Base-by-base conservation (phyloP, 495 filamentous ascomycete genomes). In the Haplographium delicatum region DNA sequence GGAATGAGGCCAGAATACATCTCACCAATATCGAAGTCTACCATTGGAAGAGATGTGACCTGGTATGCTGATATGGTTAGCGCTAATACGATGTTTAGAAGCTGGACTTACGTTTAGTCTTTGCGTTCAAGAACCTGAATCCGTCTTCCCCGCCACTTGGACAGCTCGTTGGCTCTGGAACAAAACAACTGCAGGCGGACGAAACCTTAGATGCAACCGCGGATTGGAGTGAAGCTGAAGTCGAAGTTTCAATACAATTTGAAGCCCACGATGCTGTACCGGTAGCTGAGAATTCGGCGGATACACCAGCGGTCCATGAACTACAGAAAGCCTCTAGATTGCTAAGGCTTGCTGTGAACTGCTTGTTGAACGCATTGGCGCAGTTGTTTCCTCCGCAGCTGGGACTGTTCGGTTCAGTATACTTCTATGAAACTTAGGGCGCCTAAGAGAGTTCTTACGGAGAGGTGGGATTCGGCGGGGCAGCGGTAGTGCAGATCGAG, bases 311-410 rank as follows among this genome's bases (percentile, higher is more conserved):
- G 22, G 39, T 43, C 39, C 39, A 43, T 11, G 39, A 43, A 23
- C 39, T 43, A 23, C 39, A 43, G 39, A 43, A 43, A 20, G 39
- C 23, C 39, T 43, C 39, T 16, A 43, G 39, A 15, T 43, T 43
- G 23, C 26, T 13, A 11, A 43, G 23, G 13, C 39, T 43, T 7
- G 39, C 39, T 24, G 39, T 43, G 13, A 43, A 43, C 13, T 43
- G 39, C 39, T 23, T 26, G 13, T 43, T 43, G 22, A 43, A 43
- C n/a, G 39, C 39, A 26, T 43, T 43, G 20, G n/a, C 39, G 39
- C 39, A 43, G 1, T 43, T 43, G 13, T 43, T 43, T 2, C 39
- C 39, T 43, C 39, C 39, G 13, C 39, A 43, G 23, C 20, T 24
- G 8, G 39, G 39, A 3, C 39, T 43, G n/a, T 15, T 26, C 15